Percentiles rank a stretch among this genome's conserved stretches.
phyloP scores from a whole-genome alignment of 2,329 filamentous ascomycete genomes.

The Colletotrichum spaethianum region DNA sequence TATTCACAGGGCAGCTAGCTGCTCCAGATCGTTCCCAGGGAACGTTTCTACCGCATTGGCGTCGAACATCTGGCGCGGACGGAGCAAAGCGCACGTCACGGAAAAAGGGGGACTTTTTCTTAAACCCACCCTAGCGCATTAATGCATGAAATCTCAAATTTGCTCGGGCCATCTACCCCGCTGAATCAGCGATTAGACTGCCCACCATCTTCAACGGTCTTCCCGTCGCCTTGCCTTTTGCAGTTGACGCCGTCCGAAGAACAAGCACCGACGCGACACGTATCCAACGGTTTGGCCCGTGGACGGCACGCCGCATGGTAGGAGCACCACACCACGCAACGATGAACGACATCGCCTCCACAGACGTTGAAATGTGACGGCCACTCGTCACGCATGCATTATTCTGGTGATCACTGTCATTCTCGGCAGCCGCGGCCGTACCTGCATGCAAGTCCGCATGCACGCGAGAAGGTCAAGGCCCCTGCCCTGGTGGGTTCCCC shows the following conservation, averaged over 20 bases:
- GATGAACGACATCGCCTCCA: constrained; percentile 28
- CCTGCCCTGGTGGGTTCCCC: not conserved
- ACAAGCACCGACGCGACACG: constrained; percentile 17
- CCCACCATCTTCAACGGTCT: constrained; percentile 39
- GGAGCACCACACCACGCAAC: constrained; percentile 1
- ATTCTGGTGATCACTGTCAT: constrained; percentile 10
- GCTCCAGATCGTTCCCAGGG: constrained; percentile 10
- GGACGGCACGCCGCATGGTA: constrained; percentile 14
- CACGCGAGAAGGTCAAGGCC: not conserved
- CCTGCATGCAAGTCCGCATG: constrained; percentile 20
- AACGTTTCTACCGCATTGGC: constrained; percentile 23
- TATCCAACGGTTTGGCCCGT: constrained; percentile 15
- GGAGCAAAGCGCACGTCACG: not conserved
- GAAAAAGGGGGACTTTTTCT: constrained; percentile 4
- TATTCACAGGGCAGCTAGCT: constrained; percentile 35
- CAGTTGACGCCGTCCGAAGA: constrained; percentile 32
- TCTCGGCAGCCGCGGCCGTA: constrained; percentile 25
- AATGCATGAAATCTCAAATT: constrained; percentile 40
- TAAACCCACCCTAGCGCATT: constrained; percentile 30
- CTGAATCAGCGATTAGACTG: constrained; percentile 40
- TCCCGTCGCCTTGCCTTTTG: constrained; percentile 39
- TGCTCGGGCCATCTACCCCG: constrained; percentile 39
- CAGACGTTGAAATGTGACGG: not conserved
- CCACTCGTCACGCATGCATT: constrained; percentile 22
- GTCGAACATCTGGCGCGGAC: not conserved